Conservation (phyloP, 1,284 basidiomycete species). For the Sanghuangporus sanghuang region DNA sequence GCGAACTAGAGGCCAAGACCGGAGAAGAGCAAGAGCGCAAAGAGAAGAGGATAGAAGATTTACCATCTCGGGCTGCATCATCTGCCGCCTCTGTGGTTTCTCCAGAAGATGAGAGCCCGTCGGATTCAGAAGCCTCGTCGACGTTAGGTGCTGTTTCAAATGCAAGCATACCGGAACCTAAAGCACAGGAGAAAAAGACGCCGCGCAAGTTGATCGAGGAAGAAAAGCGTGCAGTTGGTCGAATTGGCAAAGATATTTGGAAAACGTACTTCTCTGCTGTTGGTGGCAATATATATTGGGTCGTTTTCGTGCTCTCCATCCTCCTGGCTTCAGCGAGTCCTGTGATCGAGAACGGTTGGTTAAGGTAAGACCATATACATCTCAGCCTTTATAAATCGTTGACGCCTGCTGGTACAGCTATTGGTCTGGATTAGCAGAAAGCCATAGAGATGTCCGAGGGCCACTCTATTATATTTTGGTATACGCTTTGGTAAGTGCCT, state of each 20-base stretch:
- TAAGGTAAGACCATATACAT: slow-evolving; percentile 45
- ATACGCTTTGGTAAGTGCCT: slow-evolving; percentile 56
- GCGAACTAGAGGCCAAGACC: slow-evolving; percentile 36
- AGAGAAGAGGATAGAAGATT: slow-evolving; percentile 30
- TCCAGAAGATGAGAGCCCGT: slow-evolving; percentile 24
- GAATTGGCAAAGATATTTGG: slow-evolving; percentile 80
- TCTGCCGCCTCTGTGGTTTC: slow-evolving; percentile 21
- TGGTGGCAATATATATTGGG: slow-evolving; percentile 68
- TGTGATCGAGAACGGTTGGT: slow-evolving; percentile 80
- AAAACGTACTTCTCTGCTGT: slow-evolving; percentile 70
- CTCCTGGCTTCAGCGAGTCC: slow-evolving; percentile 67
- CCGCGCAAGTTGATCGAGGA: slow-evolving; percentile 88
- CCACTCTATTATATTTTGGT: slow-evolving; percentile 73
- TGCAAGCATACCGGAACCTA: slow-evolving; percentile 30
- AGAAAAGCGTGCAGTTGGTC: slow-evolving; percentile 82
- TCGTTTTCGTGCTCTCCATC: slow-evolving; percentile 54
- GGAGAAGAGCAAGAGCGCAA: slow-evolving; percentile 37
- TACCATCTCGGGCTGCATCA: slow-evolving; percentile 21
- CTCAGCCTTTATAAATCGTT: slow-evolving; percentile 7
- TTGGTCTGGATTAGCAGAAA: slow-evolving; percentile 55
- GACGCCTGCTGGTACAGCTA: slow-evolving; percentile 33
- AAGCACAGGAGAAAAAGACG: slow-evolving; percentile 53
- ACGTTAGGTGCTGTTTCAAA: slow-evolving; percentile 25
- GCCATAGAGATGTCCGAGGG: slow-evolving; percentile 35
- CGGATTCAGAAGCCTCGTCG: slow-evolving; percentile 23